Evolutionary conservation across 2,329 filamentous ascomycete species (phyloP).

Genomic region (Alternaria arbusti): DNA sequence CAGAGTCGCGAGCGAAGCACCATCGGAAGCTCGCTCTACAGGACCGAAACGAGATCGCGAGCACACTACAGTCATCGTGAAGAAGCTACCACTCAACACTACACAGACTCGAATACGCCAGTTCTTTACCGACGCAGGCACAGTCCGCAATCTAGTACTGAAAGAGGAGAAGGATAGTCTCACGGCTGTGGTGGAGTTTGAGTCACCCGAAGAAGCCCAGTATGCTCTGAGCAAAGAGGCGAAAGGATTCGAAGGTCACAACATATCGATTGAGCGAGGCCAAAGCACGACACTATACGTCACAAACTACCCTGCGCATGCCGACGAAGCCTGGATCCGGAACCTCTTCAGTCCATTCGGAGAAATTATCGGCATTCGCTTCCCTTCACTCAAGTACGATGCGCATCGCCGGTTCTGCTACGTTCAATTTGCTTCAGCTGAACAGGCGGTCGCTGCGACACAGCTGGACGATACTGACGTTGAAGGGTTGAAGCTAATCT

Average conservation of each 20-base stretch:
- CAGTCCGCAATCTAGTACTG: slow-evolving; percentile 77
- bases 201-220: slow-evolving; percentile 77
- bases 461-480: slow-evolving; percentile 74
- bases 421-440: slow-evolving; percentile 75
- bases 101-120: slow-evolving; percentile 78
- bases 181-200: slow-evolving; percentile 85
- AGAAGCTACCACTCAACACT: slow-evolving; percentile 73
- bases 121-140: slow-evolving; percentile 91
- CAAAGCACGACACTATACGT: slow-evolving; percentile 84
- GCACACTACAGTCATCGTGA: slow-evolving; percentile 83
- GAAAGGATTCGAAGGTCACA: slow-evolving; percentile 76
- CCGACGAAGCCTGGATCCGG: slow-evolving; percentile 73
- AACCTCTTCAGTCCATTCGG: slow-evolving; percentile 73
- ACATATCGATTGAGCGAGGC: slow-evolving; percentile 76
- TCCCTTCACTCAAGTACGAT: slow-evolving; percentile 90
- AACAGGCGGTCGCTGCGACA: slow-evolving; percentile 61
- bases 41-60: slow-evolving; percentile 82
- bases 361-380: slow-evolving; percentile 82
- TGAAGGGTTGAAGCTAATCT: slow-evolving; percentile 71
- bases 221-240: slow-evolving; percentile 81
- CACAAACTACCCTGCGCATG: slow-evolving; percentile 83
- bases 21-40: slow-evolving; percentile 35
- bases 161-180: slow-evolving; percentile 66
- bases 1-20: slow-evolving; percentile 42
- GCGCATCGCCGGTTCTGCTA: slow-evolving; percentile 93